Evolutionary conservation across 768 basidiomycete genomes (phyloP).

Genomic region (Amanita molliuscula): DNA sequence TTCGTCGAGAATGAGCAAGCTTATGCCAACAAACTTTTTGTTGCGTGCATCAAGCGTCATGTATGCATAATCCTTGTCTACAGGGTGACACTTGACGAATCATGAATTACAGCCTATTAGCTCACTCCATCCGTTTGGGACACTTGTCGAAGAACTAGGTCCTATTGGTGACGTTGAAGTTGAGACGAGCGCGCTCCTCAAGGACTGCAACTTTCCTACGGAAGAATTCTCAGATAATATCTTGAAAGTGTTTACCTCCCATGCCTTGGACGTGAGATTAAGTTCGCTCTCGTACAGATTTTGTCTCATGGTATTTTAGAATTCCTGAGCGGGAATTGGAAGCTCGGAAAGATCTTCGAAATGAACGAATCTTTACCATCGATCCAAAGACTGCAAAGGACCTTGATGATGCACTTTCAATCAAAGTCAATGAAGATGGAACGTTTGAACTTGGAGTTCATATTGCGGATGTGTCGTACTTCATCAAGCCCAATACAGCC

Average conservation of each 20-base stretch:
- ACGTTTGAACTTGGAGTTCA: constrained; percentile 93
- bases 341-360: constrained; percentile 78
- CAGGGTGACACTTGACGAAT: neutral
- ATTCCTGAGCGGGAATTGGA: constrained; percentile 88
- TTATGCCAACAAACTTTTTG: constrained; percentile 87
- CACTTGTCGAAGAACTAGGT: constrained; percentile 94
- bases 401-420: constrained; percentile 89
- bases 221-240: constrained; percentile 96
- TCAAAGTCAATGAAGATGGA: constrained; percentile 84
- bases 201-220: constrained; percentile 98
- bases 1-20: constrained; percentile 92
- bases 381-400: constrained; percentile 88
- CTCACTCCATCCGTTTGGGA: constrained; percentile 97
- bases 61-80: constrained; percentile 34
- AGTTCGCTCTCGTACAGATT: neutral
- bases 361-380: constrained; percentile 84
- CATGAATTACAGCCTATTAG: constrained; percentile 62
- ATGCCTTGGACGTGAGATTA: constrained; percentile 80
- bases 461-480: constrained; percentile 92
- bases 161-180: constrained; percentile 98
- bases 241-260: constrained; percentile 89
- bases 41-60: constrained; percentile 97
- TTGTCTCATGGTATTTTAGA: constrained; percentile 24
- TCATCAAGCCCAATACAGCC: constrained; percentile 92
- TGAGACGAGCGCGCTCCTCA: constrained; percentile 92